Base-by-base conservation (phyloP, 768 basidiomycete species). In the Boletus sp. region DNA sequence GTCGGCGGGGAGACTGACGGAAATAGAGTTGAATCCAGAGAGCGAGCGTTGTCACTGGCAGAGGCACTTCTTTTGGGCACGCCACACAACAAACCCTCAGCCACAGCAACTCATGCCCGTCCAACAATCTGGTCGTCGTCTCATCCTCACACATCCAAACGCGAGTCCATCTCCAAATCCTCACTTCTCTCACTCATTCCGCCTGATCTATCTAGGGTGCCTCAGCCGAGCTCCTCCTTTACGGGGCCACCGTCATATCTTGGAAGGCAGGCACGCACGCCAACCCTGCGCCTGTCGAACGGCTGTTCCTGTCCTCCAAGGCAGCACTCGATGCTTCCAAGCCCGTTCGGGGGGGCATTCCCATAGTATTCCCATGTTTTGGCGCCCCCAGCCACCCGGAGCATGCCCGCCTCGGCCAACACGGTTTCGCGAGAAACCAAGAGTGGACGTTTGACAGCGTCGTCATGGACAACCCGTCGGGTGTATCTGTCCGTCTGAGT, bases 401-500 rank as follows among this genome's bases (percentile, higher is more conserved):
- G 46, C 90, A 94, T 69, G 60, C 69, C 21, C 81, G 80, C 43
- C 76, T 99, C 6, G 52, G 76, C 6, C 94, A 97, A 70, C 97
- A 98, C 69, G 97, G 97, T 0, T 98, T 96, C 67, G 96, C 92
- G 6, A 77, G 97, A 39, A 92, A 77, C 57, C 79, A 82, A 35
- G 67, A 64, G 30, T 98, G 97, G 97, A 72, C 73, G 14, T 85
- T 85, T 65, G 81, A 83, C 56, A 70, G 75, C 41, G 73, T 81
- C 13, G 76, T 89, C 23, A 77, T 79, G 77, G 88, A 93, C 62
- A 82, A 86, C 50, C 81, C 80, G 3, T 78, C 80, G 33, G 81
- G 82, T 11, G 88, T 94, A 2, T 87, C 87, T n/a, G 80, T 92
- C 41, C 79, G 82, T 59, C 74, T 98, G 51, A 78, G 94, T 95